A percentile compares a stretch with the other conserved stretches of the same genome.
These are phyloP conservation scores for Malus fusca DNA, from an alignment of 306 rosid species.

Conservation along the genomic window DNA sequence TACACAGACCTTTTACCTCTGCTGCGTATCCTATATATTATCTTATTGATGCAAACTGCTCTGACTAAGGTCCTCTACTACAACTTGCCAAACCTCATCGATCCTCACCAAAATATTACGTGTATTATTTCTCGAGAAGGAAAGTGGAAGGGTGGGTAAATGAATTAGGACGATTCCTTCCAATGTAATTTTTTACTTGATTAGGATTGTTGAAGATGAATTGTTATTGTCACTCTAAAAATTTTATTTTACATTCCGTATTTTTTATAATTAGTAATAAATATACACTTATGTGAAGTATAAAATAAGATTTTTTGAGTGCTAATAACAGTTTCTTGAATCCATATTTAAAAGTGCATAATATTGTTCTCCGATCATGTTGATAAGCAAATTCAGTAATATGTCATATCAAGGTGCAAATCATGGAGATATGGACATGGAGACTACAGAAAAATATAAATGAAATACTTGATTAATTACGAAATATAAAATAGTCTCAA, in stretches of 20 bases:
- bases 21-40: background rate
- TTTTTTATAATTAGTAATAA: too few relatives aligned
- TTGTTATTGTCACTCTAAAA: accelerated
- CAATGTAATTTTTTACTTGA: too few relatives aligned
- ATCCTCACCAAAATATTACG: background rate
- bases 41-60: background rate
- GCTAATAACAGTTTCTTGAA: background rate
- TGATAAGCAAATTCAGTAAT: background rate
- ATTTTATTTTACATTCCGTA: accelerated
- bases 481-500: background rate
- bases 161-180: background rate
- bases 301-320: accelerated
- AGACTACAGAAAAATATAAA: too few relatives aligned
- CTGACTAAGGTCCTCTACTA: background rate
- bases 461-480: background rate
- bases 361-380: background rate
- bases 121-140: background rate
- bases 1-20: background rate
- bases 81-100: background rate
- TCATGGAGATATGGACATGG: background rate
- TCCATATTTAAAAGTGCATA: background rate
- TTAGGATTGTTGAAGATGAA: too few relatives aligned
- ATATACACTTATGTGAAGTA: too few relatives aligned
- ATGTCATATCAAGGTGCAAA: too few relatives aligned
- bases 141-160: background rate